Conservation (phyloP, 345 rosid species). For the Citrus sp. region DNA sequence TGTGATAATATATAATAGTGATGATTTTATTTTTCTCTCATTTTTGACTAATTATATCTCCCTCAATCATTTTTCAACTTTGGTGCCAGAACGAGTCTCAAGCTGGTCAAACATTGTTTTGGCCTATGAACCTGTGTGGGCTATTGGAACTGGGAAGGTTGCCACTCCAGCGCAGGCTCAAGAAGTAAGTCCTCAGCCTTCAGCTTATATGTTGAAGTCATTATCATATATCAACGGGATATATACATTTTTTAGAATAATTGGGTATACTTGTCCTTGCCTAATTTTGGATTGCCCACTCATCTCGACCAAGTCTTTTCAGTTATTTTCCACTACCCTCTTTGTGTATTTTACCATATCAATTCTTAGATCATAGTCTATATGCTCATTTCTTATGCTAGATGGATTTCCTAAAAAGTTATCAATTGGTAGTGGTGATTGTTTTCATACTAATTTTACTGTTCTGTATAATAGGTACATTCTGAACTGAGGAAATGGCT, state of each 20-base stretch:
- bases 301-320: neutral
- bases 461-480: conserved; percentile 56
- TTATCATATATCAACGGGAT: neutral
- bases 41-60: neutral
- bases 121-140: conserved; percentile 97
- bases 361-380: neutral
- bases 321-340: neutral
- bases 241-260: too few relatives aligned
- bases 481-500: conserved; percentile 89
- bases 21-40: neutral
- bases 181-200: conserved; percentile 53
- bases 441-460: neutral
- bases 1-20: neutral
- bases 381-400: neutral
- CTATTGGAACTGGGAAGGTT: conserved; percentile 93
- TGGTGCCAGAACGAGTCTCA: conserved; percentile 47
- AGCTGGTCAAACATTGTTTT: conserved; percentile 72
- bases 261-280: neutral
- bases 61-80: neutral
- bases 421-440: neutral
- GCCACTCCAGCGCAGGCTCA: conserved; percentile 92
- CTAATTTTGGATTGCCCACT: neutral
- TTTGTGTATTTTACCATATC: neutral
- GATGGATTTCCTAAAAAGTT: neutral
- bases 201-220: neutral